Evolutionary conservation across 2,329 filamentous ascomycete species (phyloP).

Genomic region (Zymoseptoria tritici): DNA sequence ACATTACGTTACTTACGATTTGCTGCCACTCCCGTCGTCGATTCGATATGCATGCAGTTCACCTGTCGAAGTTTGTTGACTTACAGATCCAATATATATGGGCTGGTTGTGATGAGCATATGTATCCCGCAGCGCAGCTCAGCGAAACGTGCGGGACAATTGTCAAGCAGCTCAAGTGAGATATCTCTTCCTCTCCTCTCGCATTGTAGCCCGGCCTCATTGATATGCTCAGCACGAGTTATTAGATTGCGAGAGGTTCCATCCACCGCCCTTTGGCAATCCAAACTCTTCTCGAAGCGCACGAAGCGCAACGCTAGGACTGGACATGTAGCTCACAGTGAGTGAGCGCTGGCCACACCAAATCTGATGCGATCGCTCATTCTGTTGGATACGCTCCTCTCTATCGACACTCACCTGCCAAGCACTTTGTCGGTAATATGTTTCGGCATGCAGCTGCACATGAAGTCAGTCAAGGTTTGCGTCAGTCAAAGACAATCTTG

Average conservation of each 20-base stretch:
- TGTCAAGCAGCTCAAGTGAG: slow-evolving; percentile 27
- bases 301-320: background rate
- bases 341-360: background rate
- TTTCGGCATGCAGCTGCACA: slow-evolving; percentile 47
- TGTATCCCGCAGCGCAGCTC: slow-evolving; percentile 18
- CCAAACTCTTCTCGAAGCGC: background rate
- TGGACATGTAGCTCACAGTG: background rate
- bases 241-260: slow-evolving; percentile 62
- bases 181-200: slow-evolving; percentile 51
- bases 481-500: background rate
- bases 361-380: background rate
- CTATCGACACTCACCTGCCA: slow-evolving; percentile 24
- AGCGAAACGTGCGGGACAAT: slow-evolving; percentile 18
- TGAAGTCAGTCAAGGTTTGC: slow-evolving; percentile 1
- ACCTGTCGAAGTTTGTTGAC: background rate
- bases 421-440: slow-evolving; percentile 55
- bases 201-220: slow-evolving; percentile 63
- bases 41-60: background rate
- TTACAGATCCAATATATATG: background rate
- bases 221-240: slow-evolving; percentile 47
- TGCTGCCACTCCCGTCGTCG: background rate
- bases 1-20: background rate
- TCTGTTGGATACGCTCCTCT: background rate
- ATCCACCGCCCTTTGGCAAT: background rate
- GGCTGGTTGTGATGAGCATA: slow-evolving; percentile 15